Evolutionary conservation across 208 protist genomes (phyloP), one percentile per base, ranked within the genome.

Genomic region (Trypanosoma melophagium): DNA sequence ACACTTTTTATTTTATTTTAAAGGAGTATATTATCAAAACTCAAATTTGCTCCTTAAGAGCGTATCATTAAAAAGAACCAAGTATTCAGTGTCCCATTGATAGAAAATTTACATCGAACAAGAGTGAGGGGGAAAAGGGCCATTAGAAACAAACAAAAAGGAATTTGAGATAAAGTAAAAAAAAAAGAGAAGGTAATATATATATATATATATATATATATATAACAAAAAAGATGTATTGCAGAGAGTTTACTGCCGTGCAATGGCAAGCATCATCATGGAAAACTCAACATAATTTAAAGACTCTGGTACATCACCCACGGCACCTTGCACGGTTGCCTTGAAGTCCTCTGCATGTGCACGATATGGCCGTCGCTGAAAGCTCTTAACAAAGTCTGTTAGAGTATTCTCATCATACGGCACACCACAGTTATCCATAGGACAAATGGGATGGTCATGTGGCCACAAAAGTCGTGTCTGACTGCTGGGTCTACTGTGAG

Each of bases 261-360:
- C 87, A 35, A 95, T 67, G 17, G 87, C 83, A 10, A 95, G 78
- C 83, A 95, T 93, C 68, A 93, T 69, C 74, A 93, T 84, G 12
- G 90, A 93, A 57, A 95, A 95, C 61, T 92, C 85, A 16, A 86
- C 81, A 69, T 93, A 93, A 70, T 89, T 93, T 14, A 95, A 72
- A 14, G 73, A 65, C 14, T 77, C 54, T 53, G 65, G 68, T 24
- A 61, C 54, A 44, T 79, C 68, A 41, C 24, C 19, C 28, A 25
- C 44, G 7, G 28, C 49, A 14, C 40, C 14, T 2, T 28, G 22
- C 21, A 59, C 50, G 17, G 74, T 74, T 16, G 70, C 41, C 21
- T 38, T 60, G 22, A 52, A 70, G n/a, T 72, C 49, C 21, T 38
- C 40, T 3, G 7, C 14, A n/a, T 60, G 31, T 12, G 50, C 52